These are phyloP conservation scores for Aspergillus floridensis DNA, from an alignment of 2,329 filamentous ascomycete species.

Conservation along the genomic window DNA sequence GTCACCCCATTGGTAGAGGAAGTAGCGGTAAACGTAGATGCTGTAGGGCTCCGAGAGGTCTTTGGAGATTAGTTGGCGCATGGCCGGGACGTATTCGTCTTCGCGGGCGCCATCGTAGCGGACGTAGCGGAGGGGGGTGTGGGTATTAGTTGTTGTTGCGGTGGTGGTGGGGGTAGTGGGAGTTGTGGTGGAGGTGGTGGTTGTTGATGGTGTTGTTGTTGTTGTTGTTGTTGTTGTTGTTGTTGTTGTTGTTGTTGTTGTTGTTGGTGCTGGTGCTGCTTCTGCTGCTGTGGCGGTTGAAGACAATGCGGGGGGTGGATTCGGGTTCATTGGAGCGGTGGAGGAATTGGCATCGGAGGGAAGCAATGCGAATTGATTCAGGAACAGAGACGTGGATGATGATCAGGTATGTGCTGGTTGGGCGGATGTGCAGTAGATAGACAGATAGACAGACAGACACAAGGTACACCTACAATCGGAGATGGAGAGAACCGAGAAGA, in stretches of 20 bases:
- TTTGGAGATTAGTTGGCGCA: conserved; percentile 89
- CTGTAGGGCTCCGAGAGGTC: conserved; percentile 98
- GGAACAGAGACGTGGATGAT: too few species aligned
- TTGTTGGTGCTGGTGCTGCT: neutral
- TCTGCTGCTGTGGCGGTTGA: neutral
- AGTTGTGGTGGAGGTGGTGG: conserved; percentile 6
- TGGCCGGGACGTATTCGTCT: conserved; percentile 71
- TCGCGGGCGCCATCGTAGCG: conserved; percentile 61
- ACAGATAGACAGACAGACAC: too few species aligned
- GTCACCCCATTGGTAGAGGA: conserved; percentile 95
- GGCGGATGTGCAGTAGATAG: too few species aligned
- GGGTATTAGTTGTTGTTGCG: conserved; percentile 25
- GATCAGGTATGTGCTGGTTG: too few species aligned
- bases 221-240: conserved; percentile 23
- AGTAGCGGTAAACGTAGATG: conserved; percentile 98
- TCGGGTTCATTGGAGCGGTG: conserved; percentile 28
- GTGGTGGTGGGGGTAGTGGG: conserved; percentile 5
- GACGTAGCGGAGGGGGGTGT: conserved; percentile 53
- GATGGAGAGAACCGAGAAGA: neutral
- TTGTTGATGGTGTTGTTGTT: neutral
- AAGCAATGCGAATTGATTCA: neutral
- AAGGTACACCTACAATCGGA: too few species aligned
- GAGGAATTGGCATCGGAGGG: conserved; percentile 3
- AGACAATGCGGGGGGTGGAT: conserved; percentile 18
- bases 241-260: conserved; percentile 4